phyloP scores from a whole-genome alignment of 148 eudicot species.

The Camellia japonica region DNA sequence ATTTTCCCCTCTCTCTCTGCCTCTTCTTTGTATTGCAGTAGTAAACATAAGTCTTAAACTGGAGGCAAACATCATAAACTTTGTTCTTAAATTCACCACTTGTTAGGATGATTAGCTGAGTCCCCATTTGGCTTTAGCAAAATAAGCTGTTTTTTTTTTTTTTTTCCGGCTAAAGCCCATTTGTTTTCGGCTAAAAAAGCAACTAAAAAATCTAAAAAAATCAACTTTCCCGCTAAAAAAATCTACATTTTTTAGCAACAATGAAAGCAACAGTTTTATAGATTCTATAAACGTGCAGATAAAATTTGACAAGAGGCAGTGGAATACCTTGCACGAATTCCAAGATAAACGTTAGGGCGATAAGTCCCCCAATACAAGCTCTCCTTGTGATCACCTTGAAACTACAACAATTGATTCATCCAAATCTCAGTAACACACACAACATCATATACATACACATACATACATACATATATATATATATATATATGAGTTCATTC shows the following conservation, averaged over 20 bases:
- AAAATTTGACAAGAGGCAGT: not conserved
- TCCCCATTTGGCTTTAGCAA: not conserved
- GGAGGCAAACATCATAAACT: not conserved
- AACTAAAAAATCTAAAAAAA: no score
- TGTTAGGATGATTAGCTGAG: not conserved
- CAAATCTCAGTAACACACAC: not conserved
- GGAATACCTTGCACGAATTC: conserved; percentile 80
- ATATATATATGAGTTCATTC: not conserved
- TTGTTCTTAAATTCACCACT: not conserved
- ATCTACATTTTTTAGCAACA: no score
- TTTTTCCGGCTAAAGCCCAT: no score
- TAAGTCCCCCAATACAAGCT: conserved; percentile 98
- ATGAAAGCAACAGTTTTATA: no score
- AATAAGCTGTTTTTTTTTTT: no score
- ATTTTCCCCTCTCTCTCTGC: not conserved
- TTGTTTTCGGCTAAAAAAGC: no score
- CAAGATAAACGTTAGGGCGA: conserved; percentile 88
- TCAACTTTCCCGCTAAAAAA: no score
- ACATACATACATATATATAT: not conserved
- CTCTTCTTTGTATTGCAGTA: not conserved
- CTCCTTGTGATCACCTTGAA: conserved; percentile 98
- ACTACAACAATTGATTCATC: conserved; percentile 41
- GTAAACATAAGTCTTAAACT: not conserved
- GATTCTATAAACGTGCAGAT: not conserved
- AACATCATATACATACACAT: not conserved